These are phyloP conservation scores for Eremomyces bilateralis DNA, from an alignment of 495 filamentous ascomycete species.

Conservation along the genomic window DNA sequence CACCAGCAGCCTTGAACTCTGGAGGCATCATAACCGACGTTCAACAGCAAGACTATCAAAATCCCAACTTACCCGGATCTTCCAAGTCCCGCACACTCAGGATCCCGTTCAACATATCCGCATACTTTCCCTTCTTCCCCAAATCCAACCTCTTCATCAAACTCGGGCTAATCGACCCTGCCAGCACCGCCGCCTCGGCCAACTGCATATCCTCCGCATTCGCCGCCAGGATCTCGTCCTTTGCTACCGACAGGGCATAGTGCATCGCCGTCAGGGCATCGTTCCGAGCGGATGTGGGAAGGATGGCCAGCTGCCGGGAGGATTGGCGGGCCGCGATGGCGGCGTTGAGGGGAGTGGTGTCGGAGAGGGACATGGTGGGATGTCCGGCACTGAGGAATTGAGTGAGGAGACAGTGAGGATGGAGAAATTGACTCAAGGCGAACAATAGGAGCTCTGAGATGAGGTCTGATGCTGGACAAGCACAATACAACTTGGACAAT, in stretches of 20 bases:
- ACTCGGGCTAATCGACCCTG: slow-evolving; percentile 58
- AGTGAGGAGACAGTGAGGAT: no score
- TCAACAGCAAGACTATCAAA: background rate
- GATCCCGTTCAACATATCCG: slow-evolving; percentile 94
- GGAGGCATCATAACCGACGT: background rate
- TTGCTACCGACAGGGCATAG: slow-evolving; percentile 39
- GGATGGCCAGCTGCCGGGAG: slow-evolving; percentile 17
- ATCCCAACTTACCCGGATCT: slow-evolving; percentile 51
- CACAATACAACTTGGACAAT: no score
- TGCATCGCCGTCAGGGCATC: slow-evolving; percentile 68
- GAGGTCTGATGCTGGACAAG: no score
- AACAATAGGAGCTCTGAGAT: no score
- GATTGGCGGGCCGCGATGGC: slow-evolving; percentile 18
- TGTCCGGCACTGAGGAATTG: no score
- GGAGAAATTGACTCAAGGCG: no score
- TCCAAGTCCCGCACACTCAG: slow-evolving; percentile 66
- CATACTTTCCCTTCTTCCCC: slow-evolving; percentile 69
- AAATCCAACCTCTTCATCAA: slow-evolving; percentile 83
- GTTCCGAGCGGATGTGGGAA: slow-evolving; percentile 35
- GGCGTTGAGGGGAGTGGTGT: slow-evolving; percentile 19
- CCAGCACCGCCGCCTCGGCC: slow-evolving; percentile 47
- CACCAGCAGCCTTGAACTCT: no score
- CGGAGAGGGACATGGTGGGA: slow-evolving; percentile 23
- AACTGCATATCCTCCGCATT: slow-evolving; percentile 61
- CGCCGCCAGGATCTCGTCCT: slow-evolving; percentile 57